phyloP scores from a whole-genome alignment of 345 rosid genomes.

The Microthlaspi erraticum region DNA sequence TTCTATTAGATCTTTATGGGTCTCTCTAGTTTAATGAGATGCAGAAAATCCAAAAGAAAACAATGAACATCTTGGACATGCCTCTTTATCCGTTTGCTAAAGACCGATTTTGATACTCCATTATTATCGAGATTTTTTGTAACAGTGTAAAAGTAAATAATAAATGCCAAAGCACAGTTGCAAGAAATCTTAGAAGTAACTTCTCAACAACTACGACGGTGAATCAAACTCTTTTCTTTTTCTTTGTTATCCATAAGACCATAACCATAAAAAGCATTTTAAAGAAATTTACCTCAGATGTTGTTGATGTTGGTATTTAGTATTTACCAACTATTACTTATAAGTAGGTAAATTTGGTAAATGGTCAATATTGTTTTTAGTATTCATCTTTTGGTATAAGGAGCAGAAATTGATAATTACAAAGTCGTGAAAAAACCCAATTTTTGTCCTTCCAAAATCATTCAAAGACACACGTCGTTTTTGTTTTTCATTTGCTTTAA shows the following conservation, averaged over 20 bases:
- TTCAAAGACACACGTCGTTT: too few relatives aligned
- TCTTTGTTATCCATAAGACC: not conserved
- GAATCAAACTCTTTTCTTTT: not conserved
- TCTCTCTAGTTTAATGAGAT: constrained; percentile 1
- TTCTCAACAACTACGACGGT: constrained; percentile 44
- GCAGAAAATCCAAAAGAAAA: not conserved
- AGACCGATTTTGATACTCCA: constrained; percentile 9
- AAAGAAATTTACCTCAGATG: constrained; percentile 16
- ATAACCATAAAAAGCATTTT: constrained; percentile 4
- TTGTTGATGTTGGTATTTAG: constrained; percentile 33
- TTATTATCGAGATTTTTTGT: not conserved
- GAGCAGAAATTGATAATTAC: not conserved
- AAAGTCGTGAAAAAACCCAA: not conserved
- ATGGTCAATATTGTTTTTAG: not conserved
- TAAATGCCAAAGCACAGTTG: constrained; percentile 35
- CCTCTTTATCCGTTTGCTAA: constrained; percentile 27
- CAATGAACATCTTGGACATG: constrained; percentile 5
- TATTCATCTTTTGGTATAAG: not conserved
- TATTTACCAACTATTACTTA: constrained; percentile 23
- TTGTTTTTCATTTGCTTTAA: too few relatives aligned
- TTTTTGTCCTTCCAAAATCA: not conserved
- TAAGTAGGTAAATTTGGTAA: constrained; percentile 22
- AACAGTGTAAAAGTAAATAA: not conserved
- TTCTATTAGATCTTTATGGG: constrained; percentile 12
- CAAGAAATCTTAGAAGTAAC: constrained; percentile 24